Base-by-base conservation (phyloP, 805 yeast genomes). In the Metschnikowia henanensis region DNA sequence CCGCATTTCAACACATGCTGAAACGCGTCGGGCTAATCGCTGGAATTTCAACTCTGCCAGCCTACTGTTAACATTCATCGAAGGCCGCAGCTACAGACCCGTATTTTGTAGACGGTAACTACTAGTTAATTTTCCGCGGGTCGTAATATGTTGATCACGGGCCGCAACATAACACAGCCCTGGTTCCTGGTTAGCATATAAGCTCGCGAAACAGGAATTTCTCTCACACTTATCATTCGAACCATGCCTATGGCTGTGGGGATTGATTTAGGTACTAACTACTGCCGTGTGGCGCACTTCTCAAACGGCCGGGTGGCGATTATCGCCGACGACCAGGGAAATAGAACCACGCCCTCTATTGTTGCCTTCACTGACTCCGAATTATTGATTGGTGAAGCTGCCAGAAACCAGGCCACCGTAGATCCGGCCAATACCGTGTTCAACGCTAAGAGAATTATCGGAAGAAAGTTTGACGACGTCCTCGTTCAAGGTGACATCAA, bases 331-430 rank as follows among this genome's bases (percentile, higher is more conserved):
- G 65, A 60, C 49, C 65, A 60, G 47, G 65, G 65, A 58, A 60
- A 60, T 64, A 60, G 65, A 59, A 58, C 62, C 53, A 60, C 65
- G 16, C 65, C 65, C 26, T 60, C 65, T 51, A 60, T 60, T 56
- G 65, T 60, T 41, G 65, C 60, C 36, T 60, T 60, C 64, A 60
- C 64, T 46, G 61, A 58, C 61, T 45, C 62, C 43, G 65, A 60
- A 53, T 56, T 64, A 56, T 58, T 60, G 60, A 60, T 60, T 41
- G 65, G 65, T 53, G 65, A 60, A 53, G 65, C 65, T 32, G 65
- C 65, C 41, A 60, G 60, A 63, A 60, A 60, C 61, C 65, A 60
- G 51, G 65, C 65, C 39, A 64, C 65, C 45, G 55, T 60, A 63
- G 60, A 60, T 63, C 65, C 65, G 30, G 55, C 59, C 44, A 60